A percentile compares a stretch with the other conserved stretches of the same genome.
These are phyloP conservation scores for Daldinia bambusicola DNA, from an alignment of 495 filamentous ascomycete genomes.

Conservation along the genomic window DNA sequence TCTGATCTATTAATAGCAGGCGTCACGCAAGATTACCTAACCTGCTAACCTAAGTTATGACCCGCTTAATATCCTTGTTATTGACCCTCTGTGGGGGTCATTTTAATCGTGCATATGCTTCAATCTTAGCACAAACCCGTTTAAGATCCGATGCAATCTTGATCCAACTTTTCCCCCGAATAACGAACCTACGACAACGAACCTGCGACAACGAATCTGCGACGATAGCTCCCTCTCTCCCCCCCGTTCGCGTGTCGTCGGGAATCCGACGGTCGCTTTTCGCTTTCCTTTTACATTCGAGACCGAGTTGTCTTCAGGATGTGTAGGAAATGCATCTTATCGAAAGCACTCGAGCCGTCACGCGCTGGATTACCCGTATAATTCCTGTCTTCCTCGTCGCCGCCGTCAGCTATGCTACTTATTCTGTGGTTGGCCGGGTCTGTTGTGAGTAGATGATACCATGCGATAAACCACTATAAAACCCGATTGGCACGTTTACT, in stretches of 20 bases:
- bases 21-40: conserved; percentile 33
- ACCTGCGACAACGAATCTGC: conserved; percentile 4
- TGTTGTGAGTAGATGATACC: conserved; percentile 49
- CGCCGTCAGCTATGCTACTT: conserved; percentile 53
- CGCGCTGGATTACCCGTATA: conserved; percentile 58
- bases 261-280: conserved; percentile 23
- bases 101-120: conserved; percentile 1
- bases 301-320: conserved; percentile 35
- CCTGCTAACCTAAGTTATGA: too few relatives aligned
- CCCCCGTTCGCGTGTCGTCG: conserved; percentile 31
- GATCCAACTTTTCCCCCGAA: conserved; percentile 25
- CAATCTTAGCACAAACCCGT: conserved; percentile 3
- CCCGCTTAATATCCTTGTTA: conserved; percentile 11
- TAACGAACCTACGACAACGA: conserved; percentile 8
- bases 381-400: conserved; percentile 54
- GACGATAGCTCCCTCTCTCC: conserved; percentile 20
- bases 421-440: conserved; percentile 54
- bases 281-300: conserved; percentile 9
- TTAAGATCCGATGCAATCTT: conserved; percentile 34
- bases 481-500: conserved; percentile 10
- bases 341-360: conserved; percentile 51
- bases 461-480: too few relatives aligned
- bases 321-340: conserved; percentile 46
- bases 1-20: conserved; percentile 36
- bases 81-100: neutral